Base-by-base conservation (phyloP, 2,329 filamentous ascomycete species). In the Chalaropsis ovoidea region DNA sequence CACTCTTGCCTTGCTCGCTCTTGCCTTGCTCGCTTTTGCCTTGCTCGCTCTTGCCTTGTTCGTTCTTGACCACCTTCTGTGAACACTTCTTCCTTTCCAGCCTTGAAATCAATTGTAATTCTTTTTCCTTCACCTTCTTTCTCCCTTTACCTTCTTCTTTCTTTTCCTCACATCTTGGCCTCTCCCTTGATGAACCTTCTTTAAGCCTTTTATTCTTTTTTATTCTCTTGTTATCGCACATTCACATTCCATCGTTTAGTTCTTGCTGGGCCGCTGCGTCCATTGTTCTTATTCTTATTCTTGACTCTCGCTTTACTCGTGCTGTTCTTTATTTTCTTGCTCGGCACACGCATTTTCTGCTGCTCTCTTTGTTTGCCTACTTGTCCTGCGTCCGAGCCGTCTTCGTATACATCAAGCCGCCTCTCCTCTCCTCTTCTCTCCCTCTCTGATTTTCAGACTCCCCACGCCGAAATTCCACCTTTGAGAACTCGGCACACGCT, bases 41-140 rank as follows among this genome's bases (percentile, higher is more conserved):
- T 22, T 15, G 22, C 13, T 56, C 17, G 52, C 17, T 56, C 52
- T 19, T 56, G 52, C 52, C 52, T 56, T 56, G 54, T 58, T 56
- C 31, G 15, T 56, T 58, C 27, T 35, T 35, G 24, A 58, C 52
- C 27, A 56, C 42, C 42, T 43, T 43, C 42, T n/a, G 43, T 47
- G 15, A 19, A 17, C n/a, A 19, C 43, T 47, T 47, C 8, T 47
- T 47, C 54, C 17, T 39, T 58, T 58, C 3, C 54, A 58, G 54
- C 15, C 31, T 39, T 39, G 31, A 39, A 58, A 39, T 58, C 27
- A 58, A 31, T 3, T 31, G 54, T n/a, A 35, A 17, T 58, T 58
- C 31, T 58, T 58, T 58, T n/a, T 31, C 54, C n/a, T 39, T 22
- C 24, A 13, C 13, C 15, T 10, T 58, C 27, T 35, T 39, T 17